Evolutionary conservation across 257 asterid species (phyloP).

Genomic region (Verbena officinalis): DNA sequence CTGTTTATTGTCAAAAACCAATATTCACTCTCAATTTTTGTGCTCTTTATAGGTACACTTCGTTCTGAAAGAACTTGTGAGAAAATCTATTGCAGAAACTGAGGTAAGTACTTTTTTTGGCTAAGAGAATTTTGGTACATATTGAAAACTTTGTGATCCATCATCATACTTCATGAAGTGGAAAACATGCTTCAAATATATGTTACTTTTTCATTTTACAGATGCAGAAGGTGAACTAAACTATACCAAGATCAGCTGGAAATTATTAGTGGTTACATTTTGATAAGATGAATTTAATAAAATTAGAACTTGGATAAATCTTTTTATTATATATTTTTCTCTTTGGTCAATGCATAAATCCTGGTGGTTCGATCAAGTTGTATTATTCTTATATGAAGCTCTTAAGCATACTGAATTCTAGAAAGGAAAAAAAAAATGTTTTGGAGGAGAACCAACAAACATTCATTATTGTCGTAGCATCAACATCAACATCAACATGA

Average conservation of each 20-base stretch:
- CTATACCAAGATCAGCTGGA: background rate
- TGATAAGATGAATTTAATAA: background rate
- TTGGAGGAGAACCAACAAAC: background rate
- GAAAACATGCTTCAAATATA: slow-evolving; percentile 6
- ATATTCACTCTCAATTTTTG: slow-evolving; percentile 9
- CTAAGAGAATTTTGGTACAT: slow-evolving; percentile 16
- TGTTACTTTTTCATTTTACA: slow-evolving; percentile 5
- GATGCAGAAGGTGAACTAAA: background rate
- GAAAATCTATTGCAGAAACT: slow-evolving; percentile 84
- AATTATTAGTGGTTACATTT: background rate
- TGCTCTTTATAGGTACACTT: slow-evolving; percentile 69
- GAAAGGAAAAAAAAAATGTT: background rate
- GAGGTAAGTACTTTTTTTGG: slow-evolving; percentile 54
- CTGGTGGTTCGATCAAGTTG: background rate
- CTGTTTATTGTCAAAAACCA: slow-evolving; percentile 6
- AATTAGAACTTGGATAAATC: background rate
- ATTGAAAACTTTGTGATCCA: slow-evolving; percentile 12
- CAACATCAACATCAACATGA: too few relatives aligned
- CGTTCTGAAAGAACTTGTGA: slow-evolving; percentile 87
- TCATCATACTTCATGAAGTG: slow-evolving; percentile 3
- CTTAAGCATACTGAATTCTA: slow-evolving; percentile 3
- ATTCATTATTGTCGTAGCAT: too few relatives aligned
- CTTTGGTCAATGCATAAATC: background rate
- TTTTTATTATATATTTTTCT: background rate
- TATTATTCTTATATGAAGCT: background rate